A percentile compares a stretch with the other conserved stretches of the same genome.
Conservation (phyloP, 2,329 filamentous ascomycete species). For the Sarocladiaceae sp. region DNA sequence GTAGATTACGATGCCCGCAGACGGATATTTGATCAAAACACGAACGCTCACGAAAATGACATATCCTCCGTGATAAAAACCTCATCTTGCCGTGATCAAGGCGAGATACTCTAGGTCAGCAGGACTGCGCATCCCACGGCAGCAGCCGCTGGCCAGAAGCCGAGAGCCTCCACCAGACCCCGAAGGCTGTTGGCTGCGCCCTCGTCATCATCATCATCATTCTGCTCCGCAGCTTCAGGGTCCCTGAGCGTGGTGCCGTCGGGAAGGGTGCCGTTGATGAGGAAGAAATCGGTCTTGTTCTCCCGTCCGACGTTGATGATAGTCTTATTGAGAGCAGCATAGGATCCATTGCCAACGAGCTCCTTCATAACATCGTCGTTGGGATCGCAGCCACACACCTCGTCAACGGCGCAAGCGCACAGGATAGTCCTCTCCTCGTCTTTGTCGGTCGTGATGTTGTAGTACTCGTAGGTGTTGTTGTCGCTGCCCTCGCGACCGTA, state of each 20-base stretch:
- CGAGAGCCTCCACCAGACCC: constrained; percentile 30
- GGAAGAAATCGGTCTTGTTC: constrained; percentile 57
- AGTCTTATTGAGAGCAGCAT: constrained; percentile 51
- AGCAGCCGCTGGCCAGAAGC: constrained; percentile 44
- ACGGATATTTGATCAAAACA: too few relatives aligned
- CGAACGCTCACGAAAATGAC: neutral
- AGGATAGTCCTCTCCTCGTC: constrained; percentile 29
- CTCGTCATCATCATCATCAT: constrained; percentile 22
- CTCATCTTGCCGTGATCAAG: neutral
- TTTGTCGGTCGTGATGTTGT: constrained; percentile 41
- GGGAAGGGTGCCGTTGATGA: constrained; percentile 70
- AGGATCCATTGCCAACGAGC: constrained; percentile 60
- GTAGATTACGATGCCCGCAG: too few relatives aligned
- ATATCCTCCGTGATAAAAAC: too few relatives aligned
- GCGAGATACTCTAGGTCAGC: constrained; percentile 15
- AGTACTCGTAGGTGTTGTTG: constrained; percentile 31
- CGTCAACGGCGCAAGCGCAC: constrained; percentile 44
- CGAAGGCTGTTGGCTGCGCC: constrained; percentile 26
- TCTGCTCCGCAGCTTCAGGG: constrained; percentile 35
- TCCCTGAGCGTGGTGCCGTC: constrained; percentile 53
- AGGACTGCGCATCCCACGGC: constrained; percentile 39
- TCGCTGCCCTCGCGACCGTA: constrained; percentile 29
- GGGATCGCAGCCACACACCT: constrained; percentile 62
- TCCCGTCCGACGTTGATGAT: constrained; percentile 54
- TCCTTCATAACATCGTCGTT: constrained; percentile 44